Evolutionary conservation across 768 basidiomycete species (phyloP), one percentile per base, ranked within the genome.

Genomic region (Antrodiella citrinella): DNA sequence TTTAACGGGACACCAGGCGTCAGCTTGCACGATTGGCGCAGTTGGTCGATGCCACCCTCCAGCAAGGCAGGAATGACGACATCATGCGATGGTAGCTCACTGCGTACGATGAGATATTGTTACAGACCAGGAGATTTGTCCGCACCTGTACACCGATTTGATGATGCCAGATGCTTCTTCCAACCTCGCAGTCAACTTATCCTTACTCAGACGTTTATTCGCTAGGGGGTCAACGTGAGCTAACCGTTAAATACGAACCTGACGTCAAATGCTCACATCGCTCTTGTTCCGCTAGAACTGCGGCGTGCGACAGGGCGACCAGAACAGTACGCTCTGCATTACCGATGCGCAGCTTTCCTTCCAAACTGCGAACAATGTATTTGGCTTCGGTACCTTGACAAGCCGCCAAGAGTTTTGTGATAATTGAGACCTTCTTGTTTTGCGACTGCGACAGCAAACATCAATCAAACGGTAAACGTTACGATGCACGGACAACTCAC

Each of bases 1-100:
- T 99, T 99, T 26, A 99, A 73, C 1, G 96, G 96, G 26, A 98
- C 84, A 53, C 95, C 95, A 12, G 96, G 94, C 9, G 91, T 94
- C 15, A 99, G 77, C 64, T 88, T 92, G 73, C 96, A 97, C 42
- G 73, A 71, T 15, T 83, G 78, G 18, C 70, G 75, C 26, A 99
- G 68, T 12, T 77, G 72, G 30, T 76, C 76, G 42, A 94, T 76
- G 1, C 95, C 95, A 48, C 74, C 72, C 56, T 84, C 78, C 44
- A 98, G 75, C 23, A 99, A 70, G 1, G 91, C 89, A 2, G 96
- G 96, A 23, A 99, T 80, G 44, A 99, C 91, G 57, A 82, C 67
- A 62, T 98, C 93, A 61, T 98, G 97, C 10, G 77, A 83, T 0
- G 96, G 96, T 35, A 98, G 72, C 72, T 98, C 95, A 59, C 93